Evolutionary conservation across 2,329 filamentous ascomycete species (phyloP).

Genomic region (Pleochaeta shiraiana): DNA sequence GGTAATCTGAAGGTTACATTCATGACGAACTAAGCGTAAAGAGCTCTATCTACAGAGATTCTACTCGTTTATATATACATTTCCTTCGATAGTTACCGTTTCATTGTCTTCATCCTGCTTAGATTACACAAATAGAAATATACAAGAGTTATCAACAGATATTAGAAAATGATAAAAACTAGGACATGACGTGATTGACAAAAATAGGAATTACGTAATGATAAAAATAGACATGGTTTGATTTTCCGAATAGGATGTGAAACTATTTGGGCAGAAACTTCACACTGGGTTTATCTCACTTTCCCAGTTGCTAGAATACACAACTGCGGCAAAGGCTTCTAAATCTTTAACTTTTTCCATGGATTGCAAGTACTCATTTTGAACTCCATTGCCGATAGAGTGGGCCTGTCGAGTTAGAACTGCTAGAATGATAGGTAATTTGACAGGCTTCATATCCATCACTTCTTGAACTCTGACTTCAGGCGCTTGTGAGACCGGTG

Average conservation of each 20-base stretch:
- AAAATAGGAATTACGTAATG: too few relatives aligned
- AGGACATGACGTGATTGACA: neutral
- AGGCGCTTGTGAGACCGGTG: conserved; percentile 17
- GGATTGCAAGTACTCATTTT: conserved; percentile 46
- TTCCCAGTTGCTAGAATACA: conserved; percentile 71
- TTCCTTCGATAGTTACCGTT: neutral
- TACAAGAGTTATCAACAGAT: neutral
- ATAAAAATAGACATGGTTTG: too few relatives aligned
- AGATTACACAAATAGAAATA: neutral
- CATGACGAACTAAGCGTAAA: neutral
- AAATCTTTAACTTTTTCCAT: conserved; percentile 60
- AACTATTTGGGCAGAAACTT: neutral
- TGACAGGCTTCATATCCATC: conserved; percentile 31
- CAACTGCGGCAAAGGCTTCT: conserved; percentile 67
- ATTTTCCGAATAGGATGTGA: too few relatives aligned
- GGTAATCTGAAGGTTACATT: neutral
- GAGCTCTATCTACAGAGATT: neutral
- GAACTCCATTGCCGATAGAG: conserved; percentile 58
- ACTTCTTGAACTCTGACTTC: conserved; percentile 26
- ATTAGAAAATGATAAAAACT: neutral
- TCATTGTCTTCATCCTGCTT: neutral
- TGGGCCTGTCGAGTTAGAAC: conserved; percentile 83
- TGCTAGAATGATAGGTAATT: conserved; percentile 75
- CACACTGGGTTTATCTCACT: conserved; percentile 29
- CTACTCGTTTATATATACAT: neutral